Evolutionary conservation across 441 rosid species (phyloP), one percentile per base, ranked within the genome.

Genomic region (Aquilaria agallochum): DNA sequence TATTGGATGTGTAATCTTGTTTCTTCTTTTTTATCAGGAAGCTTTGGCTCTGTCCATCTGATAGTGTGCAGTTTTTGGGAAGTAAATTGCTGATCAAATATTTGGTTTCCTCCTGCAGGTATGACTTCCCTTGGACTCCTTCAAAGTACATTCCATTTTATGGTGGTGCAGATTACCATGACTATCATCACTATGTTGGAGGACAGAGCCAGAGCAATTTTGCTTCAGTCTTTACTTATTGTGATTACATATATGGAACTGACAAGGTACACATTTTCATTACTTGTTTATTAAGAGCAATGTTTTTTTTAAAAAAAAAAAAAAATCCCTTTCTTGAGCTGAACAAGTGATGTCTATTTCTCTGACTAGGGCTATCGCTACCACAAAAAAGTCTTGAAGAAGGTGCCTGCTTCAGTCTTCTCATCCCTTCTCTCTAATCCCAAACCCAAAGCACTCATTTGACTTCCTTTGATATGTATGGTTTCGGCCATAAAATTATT

Each of bases 141-240:
- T 78, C 94, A 36, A 88, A 83, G 71, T 90, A 83, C 67, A 90
- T 92, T 56, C 92, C 96, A 30, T 92, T 90, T 73, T 92, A 92
- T 51, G 96, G 95, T 33, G 98, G 95, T 1, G 95, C 98, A n/a
- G 95, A 88, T 53, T 78, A 89, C 74, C 95, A 92, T 61, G 96
- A 92, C 77, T 92, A 89, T 62, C 95, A 92, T 73, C 96, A 92
- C 72, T 89, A 92, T 62, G 96, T 89, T 61, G 96, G 96, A 62
- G 92, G 80, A 68, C 88, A 86, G 74, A 90, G 96, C 86, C 98
- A 90, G 40, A 88, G 94, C 78, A 92, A 92, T 74, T 92, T 92
- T 53, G 95, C 98, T 62, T 92, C 96, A 3, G 89, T 92, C 14
- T 92, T 92, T 74, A 92, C 98, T 53, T 89, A 92, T 73, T 92